These are phyloP conservation scores for Trichopus zeylanicus DNA, from an alignment of 116 monocot species.

Conservation along the genomic window DNA sequence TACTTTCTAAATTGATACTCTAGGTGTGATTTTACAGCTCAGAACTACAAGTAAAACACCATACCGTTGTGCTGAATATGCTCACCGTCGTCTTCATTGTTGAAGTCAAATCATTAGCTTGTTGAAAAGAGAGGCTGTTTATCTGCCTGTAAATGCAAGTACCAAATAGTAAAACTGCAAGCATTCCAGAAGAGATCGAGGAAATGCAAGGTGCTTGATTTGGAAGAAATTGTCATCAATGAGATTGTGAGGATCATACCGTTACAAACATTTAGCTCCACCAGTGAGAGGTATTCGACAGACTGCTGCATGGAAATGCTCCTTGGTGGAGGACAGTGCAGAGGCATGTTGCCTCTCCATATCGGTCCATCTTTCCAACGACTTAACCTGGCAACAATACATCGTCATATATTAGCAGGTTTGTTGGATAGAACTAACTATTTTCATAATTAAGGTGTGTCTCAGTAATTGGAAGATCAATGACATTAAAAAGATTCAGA, in stretches of 20 bases:
- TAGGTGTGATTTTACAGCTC: not conserved
- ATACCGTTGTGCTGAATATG: conserved; percentile 10
- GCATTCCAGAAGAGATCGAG: not conserved
- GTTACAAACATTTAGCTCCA: conserved; percentile 13
- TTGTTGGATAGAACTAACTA: not conserved
- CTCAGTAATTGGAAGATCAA: not conserved
- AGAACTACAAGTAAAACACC: not conserved
- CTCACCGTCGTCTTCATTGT: conserved; percentile 8
- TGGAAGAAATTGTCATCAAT: too few species aligned
- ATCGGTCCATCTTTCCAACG: conserved; percentile 25
- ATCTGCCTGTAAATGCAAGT: conserved; percentile 13
- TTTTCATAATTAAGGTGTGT: not conserved
- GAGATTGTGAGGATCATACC: too few species aligned
- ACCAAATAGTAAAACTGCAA: not conserved
- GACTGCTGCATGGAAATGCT: conserved; percentile 24
- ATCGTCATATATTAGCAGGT: not conserved
- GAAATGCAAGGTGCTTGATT: not conserved
- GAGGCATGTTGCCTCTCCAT: conserved; percentile 20
- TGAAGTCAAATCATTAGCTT: conserved; percentile 12
- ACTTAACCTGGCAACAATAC: conserved; percentile 14
- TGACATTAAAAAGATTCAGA: not conserved
- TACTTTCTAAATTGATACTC: not conserved
- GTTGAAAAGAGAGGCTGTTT: conserved; percentile 13
- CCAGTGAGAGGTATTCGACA: conserved; percentile 27
- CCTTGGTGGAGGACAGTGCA: conserved; percentile 20